Conservation (phyloP, 1,284 basidiomycete genomes). For the Schizophyllum commune region DNA sequence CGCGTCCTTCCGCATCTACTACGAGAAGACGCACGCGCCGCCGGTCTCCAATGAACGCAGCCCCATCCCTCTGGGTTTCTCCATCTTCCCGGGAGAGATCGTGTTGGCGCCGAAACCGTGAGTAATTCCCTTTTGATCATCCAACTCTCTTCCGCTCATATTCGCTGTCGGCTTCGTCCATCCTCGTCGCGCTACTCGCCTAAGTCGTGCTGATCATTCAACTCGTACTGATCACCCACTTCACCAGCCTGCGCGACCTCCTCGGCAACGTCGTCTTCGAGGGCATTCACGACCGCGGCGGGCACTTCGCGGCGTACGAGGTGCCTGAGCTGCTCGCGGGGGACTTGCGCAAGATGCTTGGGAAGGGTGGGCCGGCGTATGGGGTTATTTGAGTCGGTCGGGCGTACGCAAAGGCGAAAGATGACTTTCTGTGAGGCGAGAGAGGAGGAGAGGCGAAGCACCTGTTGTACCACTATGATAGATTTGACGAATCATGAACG, state of each 20-base stretch:
- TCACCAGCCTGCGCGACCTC: background rate
- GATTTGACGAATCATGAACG: no score
- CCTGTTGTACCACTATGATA: no score
- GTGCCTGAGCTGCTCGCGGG: conserved; percentile 10
- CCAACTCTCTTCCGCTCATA: no score
- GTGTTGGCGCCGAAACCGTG: background rate
- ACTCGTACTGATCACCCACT: background rate
- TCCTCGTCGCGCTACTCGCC: no score
- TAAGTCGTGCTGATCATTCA: no score
- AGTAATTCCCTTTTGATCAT: no score
- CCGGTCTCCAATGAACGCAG: conserved; percentile 4
- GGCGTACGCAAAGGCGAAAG: no score
- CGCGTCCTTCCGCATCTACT: conserved; percentile 39
- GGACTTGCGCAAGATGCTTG: conserved; percentile 17
- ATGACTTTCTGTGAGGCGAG: no score
- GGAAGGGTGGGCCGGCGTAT: conserved; percentile 7
- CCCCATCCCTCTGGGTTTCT: conserved; percentile 9
- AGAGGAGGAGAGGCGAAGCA: no score
- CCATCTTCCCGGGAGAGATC: conserved; percentile 9
- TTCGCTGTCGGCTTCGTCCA: no score
- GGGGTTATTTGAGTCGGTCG: no score
- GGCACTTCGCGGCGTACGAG: conserved; percentile 17
- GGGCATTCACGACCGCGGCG: conserved; percentile 11
- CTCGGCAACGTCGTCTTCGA: conserved; percentile 13
- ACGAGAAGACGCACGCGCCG: conserved; percentile 21